Evolutionary conservation across 768 basidiomycete species (phyloP).

Genomic region (Leccinum barrowsii): DNA sequence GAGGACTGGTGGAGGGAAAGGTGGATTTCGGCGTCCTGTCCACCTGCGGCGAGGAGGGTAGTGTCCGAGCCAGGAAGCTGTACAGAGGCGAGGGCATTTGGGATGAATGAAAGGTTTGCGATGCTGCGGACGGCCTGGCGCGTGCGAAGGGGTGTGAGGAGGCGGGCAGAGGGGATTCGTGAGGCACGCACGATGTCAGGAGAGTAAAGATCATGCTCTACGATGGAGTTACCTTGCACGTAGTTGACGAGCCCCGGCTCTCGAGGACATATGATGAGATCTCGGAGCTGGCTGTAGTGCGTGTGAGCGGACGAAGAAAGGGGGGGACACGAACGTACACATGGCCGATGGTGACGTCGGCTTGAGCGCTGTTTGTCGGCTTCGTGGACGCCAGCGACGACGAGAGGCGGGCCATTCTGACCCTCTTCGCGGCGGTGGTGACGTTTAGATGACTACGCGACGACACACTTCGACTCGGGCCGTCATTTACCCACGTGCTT

Average conservation of each 20-base stretch:
- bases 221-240: constrained; percentile 47
- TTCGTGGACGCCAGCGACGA: constrained; percentile 41
- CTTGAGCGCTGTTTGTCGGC: constrained; percentile 40
- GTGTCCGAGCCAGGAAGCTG: constrained; percentile 47
- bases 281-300: constrained; percentile 62
- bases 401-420: constrained; percentile 46
- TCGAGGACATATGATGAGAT: constrained; percentile 72
- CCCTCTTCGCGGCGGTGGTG: constrained; percentile 8
- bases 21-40: constrained; percentile 69
- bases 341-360: constrained; percentile 56
- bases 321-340: constrained; percentile 42
- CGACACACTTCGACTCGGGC: constrained; percentile 11
- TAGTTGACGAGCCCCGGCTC: constrained; percentile 65
- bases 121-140: constrained; percentile 45
- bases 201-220: constrained; percentile 56
- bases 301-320: neutral
- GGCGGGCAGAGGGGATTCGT: constrained; percentile 11
- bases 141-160: constrained; percentile 14
- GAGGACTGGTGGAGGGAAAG: constrained; percentile 46
- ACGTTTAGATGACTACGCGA: constrained; percentile 4
- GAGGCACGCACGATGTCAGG: constrained; percentile 43
- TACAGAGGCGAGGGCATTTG: constrained; percentile 63
- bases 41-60: constrained; percentile 71
- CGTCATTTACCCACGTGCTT: constrained; percentile 16
- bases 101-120: constrained; percentile 52